Evolutionary conservation across 2,329 filamentous ascomycete species (phyloP).

Genomic region (Penicillium verrucosum): DNA sequence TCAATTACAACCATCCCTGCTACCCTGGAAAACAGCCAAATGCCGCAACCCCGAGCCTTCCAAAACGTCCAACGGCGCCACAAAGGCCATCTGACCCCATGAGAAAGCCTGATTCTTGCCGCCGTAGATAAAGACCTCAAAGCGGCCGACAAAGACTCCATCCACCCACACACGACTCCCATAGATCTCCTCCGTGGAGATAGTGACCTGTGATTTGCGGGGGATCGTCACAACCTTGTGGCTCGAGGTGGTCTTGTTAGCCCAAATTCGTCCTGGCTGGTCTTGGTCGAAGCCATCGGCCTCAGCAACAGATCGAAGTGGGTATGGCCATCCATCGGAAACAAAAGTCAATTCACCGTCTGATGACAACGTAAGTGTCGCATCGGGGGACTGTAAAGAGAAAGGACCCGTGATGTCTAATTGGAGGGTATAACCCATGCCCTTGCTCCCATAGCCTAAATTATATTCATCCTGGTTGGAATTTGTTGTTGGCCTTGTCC

Average conservation of each 20-base stretch:
- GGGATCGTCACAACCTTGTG: conserved; percentile 43
- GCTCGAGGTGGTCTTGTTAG: conserved; percentile 47
- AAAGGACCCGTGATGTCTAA: conserved; percentile 49
- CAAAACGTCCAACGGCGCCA: conserved; percentile 45
- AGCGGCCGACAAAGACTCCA: conserved; percentile 47
- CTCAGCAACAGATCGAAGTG: conserved; percentile 46
- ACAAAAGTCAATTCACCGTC: conserved; percentile 43
- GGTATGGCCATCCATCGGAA: conserved; percentile 48
- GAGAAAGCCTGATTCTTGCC: conserved; percentile 52
- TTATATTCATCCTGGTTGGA: conserved; percentile 22
- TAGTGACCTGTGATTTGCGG: conserved; percentile 36
- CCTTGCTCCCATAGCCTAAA: conserved; percentile 51
- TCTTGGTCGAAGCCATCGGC: conserved; percentile 47
- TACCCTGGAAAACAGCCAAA: conserved; percentile 3
- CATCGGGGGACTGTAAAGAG: conserved; percentile 45
- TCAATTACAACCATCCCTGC: background rate
- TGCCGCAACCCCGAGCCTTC: conserved; percentile 9
- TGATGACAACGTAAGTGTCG: conserved; percentile 37
- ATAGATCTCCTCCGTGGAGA: conserved; percentile 46
- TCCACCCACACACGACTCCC: conserved; percentile 52
- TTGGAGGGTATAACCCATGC: conserved; percentile 55
- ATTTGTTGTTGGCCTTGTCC: conserved; percentile 34
- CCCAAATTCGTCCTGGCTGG: conserved; percentile 53
- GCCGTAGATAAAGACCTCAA: conserved; percentile 55
- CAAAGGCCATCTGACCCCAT: conserved; percentile 58